These are phyloP conservation scores for Botrytis byssoidea DNA, from an alignment of 2,329 filamentous ascomycete genomes.

Conservation along the genomic window DNA sequence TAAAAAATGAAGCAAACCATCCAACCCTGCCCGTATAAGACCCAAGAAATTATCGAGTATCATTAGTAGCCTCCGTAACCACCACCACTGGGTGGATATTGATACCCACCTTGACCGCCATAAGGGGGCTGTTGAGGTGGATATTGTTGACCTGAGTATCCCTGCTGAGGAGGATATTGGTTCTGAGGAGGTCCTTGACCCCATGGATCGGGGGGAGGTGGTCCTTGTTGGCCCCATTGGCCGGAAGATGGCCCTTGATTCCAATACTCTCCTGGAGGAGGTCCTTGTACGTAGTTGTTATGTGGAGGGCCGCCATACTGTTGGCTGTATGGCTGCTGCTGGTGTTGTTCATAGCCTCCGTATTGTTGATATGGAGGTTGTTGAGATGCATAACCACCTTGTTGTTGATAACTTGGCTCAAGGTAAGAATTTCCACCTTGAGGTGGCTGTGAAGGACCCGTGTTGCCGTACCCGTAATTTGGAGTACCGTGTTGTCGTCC, in stretches of 20 bases:
- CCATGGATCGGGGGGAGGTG: constrained; percentile 13
- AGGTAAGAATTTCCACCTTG: constrained; percentile 31
- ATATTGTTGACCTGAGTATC: constrained; percentile 16
- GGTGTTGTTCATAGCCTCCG: constrained; percentile 6
- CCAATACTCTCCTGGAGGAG: constrained; percentile 16
- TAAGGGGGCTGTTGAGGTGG: constrained; percentile 29
- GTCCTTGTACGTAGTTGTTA: constrained; percentile 27
- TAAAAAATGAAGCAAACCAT: not conserved
- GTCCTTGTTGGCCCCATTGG: constrained; percentile 10
- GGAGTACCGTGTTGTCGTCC: constrained; percentile 25
- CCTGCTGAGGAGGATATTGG: constrained; percentile 16
- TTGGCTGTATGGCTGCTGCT: constrained; percentile 25
- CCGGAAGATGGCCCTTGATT: constrained; percentile 19
- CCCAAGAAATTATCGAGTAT: not conserved
- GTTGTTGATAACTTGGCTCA: constrained; percentile 25
- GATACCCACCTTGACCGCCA: constrained; percentile 19
- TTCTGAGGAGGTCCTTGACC: constrained; percentile 10
- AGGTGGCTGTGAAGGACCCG: constrained; percentile 24
- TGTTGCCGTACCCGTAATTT: constrained; percentile 34
- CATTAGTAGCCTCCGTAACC: constrained; percentile 12
- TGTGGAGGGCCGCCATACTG: constrained; percentile 21
- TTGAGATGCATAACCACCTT: constrained; percentile 24
- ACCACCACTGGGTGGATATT: constrained; percentile 9
- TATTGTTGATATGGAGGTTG: constrained; percentile 23
- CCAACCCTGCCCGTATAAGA: not conserved